These are phyloP conservation scores for Anisodus tanguticus DNA, from an alignment of 257 asterid species.

Conservation along the genomic window DNA sequence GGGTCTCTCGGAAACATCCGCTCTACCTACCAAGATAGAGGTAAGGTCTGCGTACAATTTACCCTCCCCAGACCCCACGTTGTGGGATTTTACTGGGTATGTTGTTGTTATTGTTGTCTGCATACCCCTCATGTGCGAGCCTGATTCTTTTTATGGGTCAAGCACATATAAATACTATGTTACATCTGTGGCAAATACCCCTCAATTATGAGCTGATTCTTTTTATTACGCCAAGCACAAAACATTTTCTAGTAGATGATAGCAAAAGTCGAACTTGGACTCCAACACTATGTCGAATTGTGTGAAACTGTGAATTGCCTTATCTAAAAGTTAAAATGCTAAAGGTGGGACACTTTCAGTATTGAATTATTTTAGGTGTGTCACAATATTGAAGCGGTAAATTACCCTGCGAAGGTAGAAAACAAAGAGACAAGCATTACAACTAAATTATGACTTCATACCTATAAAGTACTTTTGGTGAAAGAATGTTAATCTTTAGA, in stretches of 20 bases:
- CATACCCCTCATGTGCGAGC: slow-evolving; percentile 13
- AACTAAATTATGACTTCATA: no score
- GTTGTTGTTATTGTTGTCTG: no score
- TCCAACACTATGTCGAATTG: neutral
- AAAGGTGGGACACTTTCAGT: neutral
- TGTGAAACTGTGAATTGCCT: neutral
- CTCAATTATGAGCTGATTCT: neutral
- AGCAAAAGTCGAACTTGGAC: neutral
- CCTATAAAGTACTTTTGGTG: no score
- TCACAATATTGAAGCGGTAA: neutral
- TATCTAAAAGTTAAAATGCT: neutral
- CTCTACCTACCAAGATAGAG: no score
- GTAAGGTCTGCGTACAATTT: no score
- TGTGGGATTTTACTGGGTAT: no score
- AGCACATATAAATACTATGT: neutral
- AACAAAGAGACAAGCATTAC: no score
- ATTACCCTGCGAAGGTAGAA: neutral
- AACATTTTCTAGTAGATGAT: neutral
- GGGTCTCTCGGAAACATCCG: no score
- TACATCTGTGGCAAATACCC: neutral
- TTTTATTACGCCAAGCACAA: neutral
- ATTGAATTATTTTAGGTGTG: neutral
- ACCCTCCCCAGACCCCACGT: no score
- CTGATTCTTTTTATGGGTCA: neutral
- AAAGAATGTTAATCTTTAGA: no score